Base-by-base conservation (phyloP, 164 flowering plant genomes). In the Umbellularia californica region DNA sequence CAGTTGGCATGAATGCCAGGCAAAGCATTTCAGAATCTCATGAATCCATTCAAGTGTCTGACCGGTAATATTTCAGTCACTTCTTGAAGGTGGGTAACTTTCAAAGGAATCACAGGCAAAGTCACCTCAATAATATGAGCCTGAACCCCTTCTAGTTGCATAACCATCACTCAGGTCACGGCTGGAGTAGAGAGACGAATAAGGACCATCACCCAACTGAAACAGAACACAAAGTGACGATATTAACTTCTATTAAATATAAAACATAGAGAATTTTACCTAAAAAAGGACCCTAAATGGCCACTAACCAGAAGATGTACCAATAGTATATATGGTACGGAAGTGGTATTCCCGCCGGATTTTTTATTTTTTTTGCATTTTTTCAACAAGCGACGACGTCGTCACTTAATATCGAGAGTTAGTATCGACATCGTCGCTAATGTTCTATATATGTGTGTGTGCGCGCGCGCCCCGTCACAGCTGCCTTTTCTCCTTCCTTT, bases 141-240 rank as follows among this genome's bases (percentile, higher is more conserved):
- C 80, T 62, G 87, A 87, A 69, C 92, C 85, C 78, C 97, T 78
- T 68, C 88, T 73, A 41, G 92, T 91, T 81, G 90, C 81, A 82
- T 93, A 93, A 73, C 88, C 78, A 75, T 93, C 88, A 65, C 93
- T 89, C 77, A 83, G 70, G 27, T 90, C 83, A 74, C 97, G 97
- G 69, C 91, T 79, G 47, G 98, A 82, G 76, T 94, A 92, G 55
- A 90, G 58, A 7, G 97, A 90, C 51, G 98, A 92, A 80, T 93
- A 92, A 68, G 98, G 89, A 79, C 89, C 82, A 69, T 88, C 86
- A 78, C 90, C 90, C 80, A 83, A 92, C 95, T 94, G 85, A 76
- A 58, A 10, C 7, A 52, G 20, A 30, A 41, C 30, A 2, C 28
- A 22, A 65, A 65, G 20, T 30, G 41, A n/a, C 24, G 28, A 75